These are phyloP conservation scores for Candida sojae DNA, from an alignment of 1,139 yeast genomes.

Conservation along the genomic window DNA sequence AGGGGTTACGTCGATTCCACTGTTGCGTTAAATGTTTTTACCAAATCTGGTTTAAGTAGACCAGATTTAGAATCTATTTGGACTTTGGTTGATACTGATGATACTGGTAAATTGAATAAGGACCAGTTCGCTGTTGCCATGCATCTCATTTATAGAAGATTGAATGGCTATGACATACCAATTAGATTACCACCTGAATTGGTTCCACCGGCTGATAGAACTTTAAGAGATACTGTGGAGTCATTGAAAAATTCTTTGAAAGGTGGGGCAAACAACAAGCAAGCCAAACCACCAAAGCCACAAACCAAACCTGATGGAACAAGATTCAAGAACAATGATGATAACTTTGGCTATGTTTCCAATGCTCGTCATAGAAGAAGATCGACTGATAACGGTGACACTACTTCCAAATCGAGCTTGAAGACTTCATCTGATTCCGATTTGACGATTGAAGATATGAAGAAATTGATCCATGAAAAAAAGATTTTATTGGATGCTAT, in stretches of 20 bases:
- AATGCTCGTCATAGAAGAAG: conserved; percentile 61
- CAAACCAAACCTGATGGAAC: conserved; percentile 49
- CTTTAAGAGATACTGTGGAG: conserved; percentile 46
- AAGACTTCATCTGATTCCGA: conserved; percentile 29
- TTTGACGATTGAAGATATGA: conserved; percentile 51
- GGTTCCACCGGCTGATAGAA: conserved; percentile 78
- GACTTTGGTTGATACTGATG: conserved; percentile 75
- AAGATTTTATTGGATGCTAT: conserved; percentile 68
- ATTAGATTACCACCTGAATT: conserved; percentile 69
- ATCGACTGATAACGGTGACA: conserved; percentile 15
- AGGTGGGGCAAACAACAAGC: conserved; percentile 35
- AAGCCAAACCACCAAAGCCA: conserved; percentile 16
- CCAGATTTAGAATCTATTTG: conserved; percentile 87
- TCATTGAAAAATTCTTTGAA: conserved; percentile 45
- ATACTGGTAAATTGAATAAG: conserved; percentile 70
- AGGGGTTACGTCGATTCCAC: conserved; percentile 77
- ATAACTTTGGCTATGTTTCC: conserved; percentile 63
- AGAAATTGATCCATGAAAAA: conserved; percentile 68
- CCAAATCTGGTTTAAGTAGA: conserved; percentile 86
- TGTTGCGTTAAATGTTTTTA: conserved; percentile 81
- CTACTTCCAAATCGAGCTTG: conserved; percentile 17
- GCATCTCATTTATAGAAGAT: conserved; percentile 76
- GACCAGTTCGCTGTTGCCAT: conserved; percentile 83
- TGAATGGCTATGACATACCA: conserved; percentile 77
- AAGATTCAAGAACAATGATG: conserved; percentile 70